Base-by-base conservation (phyloP, 139 green algal genomes). In the Choricystis sp. region DNA sequence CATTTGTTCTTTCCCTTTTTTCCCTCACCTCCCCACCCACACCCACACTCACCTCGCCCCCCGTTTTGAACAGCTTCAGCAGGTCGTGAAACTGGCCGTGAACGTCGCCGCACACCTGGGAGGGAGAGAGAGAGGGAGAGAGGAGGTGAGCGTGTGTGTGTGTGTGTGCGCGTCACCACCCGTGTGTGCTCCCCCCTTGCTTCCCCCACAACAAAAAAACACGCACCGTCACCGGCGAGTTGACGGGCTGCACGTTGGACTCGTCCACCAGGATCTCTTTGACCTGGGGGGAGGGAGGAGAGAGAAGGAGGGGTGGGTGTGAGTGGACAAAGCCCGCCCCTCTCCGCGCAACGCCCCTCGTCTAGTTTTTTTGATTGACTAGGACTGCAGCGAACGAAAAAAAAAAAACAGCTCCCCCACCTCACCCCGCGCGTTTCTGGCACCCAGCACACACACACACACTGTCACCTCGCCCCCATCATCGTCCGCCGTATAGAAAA, bases 181-280 rank as follows among this genome's bases (percentile, higher is more conserved):
- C 27, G 14, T 56, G 67, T 19, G 62, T 29, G 9, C 23, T 29
- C 49, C 23, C 26, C 23, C 29, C 56, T 5, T 20, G 9, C 57
- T 27, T 5, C 57, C 5, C 25, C n/a, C 57, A 62, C 26, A 62
- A 40, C 4, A n/a, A 62, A 60, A 60, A 31, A 62, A 5, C 58
- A 62, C 23, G 61, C 57, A 91, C 88, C 65, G 94, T 98, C 3
- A 99, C 94, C 26, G 94, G 94, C 19, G 76, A 89, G 65, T 94
- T 92, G 2, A 99, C 94, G 9, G 92, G 89, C 81, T 98, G 94
- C 57, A 99, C 94, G 65, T 98, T 98, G 2, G 82, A 94, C 82
- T 99, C 94, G 71, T 99, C 94, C n/a, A 98, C 86, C 3, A 99
- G 73, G 21, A 99, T 91, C 68, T 98, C 94, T 72, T 97, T 97